phyloP scores from a whole-genome alignment of 1,284 basidiomycete genomes.

The Xerocomus minutiporus region DNA sequence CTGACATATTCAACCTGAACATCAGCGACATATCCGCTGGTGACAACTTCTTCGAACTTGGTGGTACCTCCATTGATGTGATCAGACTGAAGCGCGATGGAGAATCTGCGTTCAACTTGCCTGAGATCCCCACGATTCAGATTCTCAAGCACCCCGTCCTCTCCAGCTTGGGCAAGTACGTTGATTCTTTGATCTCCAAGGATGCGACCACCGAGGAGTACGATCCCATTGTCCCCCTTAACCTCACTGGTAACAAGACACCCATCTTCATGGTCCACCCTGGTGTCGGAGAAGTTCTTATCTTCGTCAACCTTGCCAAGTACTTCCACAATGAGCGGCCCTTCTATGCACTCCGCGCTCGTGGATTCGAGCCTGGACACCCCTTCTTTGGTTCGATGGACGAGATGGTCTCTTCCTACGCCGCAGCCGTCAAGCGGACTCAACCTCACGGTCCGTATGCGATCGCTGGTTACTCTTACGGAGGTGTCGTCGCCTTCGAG shows the following conservation, averaged over 20 bases:
- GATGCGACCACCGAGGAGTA: conserved; percentile 21
- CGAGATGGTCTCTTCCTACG: conserved; percentile 42
- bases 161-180: conserved; percentile 30
- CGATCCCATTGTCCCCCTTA: conserved; percentile 36
- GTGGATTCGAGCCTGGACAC: conserved; percentile 41
- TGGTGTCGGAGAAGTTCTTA: conserved; percentile 34
- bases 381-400: conserved; percentile 36
- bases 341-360: conserved; percentile 42
- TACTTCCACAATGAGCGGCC: conserved; percentile 38
- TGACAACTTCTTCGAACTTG: conserved; percentile 35
- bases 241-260: conserved; percentile 38
- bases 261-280: conserved; percentile 41
- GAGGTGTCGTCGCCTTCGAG: conserved; percentile 46
- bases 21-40: conserved; percentile 23
- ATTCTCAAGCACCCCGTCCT: conserved; percentile 39
- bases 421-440: conserved; percentile 33
- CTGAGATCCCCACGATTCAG: conserved; percentile 40
- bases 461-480: conserved; percentile 47
- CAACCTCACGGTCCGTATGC: conserved; percentile 43
- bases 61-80: conserved; percentile 32
- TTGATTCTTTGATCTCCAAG: conserved; percentile 24
- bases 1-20: conserved; percentile 25
- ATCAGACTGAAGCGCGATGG: conserved; percentile 34
- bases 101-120: conserved; percentile 33
- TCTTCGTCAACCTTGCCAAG: conserved; percentile 43